Base-by-base conservation (phyloP, 169 alveolate species). In the Plasmodium relictum region DNA sequence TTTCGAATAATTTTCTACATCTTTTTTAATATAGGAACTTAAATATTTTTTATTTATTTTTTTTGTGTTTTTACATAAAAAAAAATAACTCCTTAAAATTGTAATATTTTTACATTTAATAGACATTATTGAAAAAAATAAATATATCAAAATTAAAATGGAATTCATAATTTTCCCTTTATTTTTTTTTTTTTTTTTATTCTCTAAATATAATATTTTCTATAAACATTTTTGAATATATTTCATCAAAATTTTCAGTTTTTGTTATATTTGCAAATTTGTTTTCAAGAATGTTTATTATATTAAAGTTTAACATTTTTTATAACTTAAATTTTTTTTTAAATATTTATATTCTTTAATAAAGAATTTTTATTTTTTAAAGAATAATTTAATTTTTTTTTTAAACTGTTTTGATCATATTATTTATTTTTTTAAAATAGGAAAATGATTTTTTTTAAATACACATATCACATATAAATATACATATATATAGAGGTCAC, bases 1-100 rank as follows among this genome's bases (percentile, higher is more conserved):
- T 16, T 66, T 78, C 7, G 89, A 78, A 78, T 78, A 78, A 24
- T 78, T 78, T 44, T 78, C 89, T 0, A 66, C 89, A 52, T 78
- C 89, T 41, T 78, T 78, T 31, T 31, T 78, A 37, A 78, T 66
- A 56, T 78, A 78, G 8, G 89, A 78, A 48, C 89, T 26, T 78
- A 78, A 65, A 3, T 37, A 50, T 1, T 41, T 48, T 56, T 50
- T 78, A 20, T 44, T 78, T 48, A 78, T 58, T 8, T 26, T 48
- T 12, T 63, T 78, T 52, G 18, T 14, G 41, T 50, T 24, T 24
- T 78, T 78, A 58, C 69, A 78, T 56, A 78, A 52, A 78, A 78
- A 78, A 31, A 50, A 31, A 12, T 12, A 63, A 26, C 42, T 78
- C 41, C 68, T 70, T 3, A 41, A 24, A 6, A 39, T 16, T 44